Conservation (phyloP, 176 grass and related monocot species). For the Bolboschoenus planiculmis region DNA sequence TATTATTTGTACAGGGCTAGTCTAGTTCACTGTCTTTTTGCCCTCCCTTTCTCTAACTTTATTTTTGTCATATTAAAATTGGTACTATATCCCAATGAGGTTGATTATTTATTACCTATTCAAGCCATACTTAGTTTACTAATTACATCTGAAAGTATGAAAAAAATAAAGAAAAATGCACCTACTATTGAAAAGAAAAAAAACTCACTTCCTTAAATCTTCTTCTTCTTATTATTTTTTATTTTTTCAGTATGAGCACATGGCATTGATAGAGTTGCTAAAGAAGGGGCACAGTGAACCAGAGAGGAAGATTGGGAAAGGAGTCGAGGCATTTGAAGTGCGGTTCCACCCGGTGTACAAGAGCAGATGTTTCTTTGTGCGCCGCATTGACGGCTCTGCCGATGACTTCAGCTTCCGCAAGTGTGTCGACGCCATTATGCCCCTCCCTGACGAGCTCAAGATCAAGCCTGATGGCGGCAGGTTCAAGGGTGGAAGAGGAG, state of each 20-base stretch:
- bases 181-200: background rate
- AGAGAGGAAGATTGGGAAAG: slow-evolving; percentile 59
- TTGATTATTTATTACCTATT: background rate
- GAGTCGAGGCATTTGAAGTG: slow-evolving; percentile 75
- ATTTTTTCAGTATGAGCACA: slow-evolving; percentile 64
- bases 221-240: background rate
- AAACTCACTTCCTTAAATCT: background rate
- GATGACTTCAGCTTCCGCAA: slow-evolving; percentile 99
- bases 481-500: slow-evolving; percentile 27
- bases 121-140: background rate
- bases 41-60: background rate
- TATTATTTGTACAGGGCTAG: background rate
- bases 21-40: background rate
- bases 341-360: slow-evolving; percentile 56
- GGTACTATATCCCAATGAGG: background rate
- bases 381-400: slow-evolving; percentile 47
- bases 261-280: slow-evolving; percentile 66
- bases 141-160: background rate
- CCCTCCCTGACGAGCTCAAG: slow-evolving; percentile 77
- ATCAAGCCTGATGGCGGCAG: slow-evolving; percentile 30
- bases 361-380: slow-evolving; percentile 77
- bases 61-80: background rate
- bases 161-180: background rate
- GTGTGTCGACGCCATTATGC: slow-evolving; percentile 75
- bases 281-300: slow-evolving; percentile 77